Conservation (phyloP, 805 yeast species). For the Nakazawaea sp. region DNA sequence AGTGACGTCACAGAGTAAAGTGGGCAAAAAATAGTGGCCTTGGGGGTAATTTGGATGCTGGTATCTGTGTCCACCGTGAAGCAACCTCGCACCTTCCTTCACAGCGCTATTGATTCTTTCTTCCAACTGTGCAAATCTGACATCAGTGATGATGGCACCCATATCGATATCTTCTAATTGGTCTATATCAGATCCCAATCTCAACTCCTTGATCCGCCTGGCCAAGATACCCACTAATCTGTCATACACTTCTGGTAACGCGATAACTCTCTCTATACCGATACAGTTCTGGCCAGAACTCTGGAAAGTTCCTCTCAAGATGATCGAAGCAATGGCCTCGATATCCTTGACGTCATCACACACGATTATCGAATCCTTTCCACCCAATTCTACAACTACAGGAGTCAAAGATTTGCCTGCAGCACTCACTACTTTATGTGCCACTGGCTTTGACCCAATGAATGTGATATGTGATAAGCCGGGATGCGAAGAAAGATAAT, state of each 20-base stretch:
- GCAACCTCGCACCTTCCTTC: constrained; percentile 66
- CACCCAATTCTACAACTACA: constrained; percentile 93
- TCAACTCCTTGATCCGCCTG: constrained; percentile 49
- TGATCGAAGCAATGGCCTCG: constrained; percentile 59
- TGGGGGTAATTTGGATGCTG: constrained; percentile 90
- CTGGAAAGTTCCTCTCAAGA: constrained; percentile 94
- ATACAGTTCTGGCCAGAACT: constrained; percentile 98
- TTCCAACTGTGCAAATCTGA: constrained; percentile 65
- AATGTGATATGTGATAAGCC: constrained; percentile 85
- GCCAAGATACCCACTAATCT: constrained; percentile 49
- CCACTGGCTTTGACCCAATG: constrained; percentile 93
- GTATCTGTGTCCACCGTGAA: constrained; percentile 76
- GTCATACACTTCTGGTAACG: constrained; percentile 64
- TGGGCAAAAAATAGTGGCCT: constrained; percentile 92
- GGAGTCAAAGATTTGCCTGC: constrained; percentile 90
- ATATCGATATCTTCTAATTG: constrained; percentile 86
- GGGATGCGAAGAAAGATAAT: constrained; percentile 76
- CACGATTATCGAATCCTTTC: constrained; percentile 87
- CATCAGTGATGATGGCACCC: constrained; percentile 90
- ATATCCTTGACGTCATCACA: constrained; percentile 70
- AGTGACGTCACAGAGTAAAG: constrained; percentile 77
- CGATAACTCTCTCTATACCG: constrained; percentile 92
- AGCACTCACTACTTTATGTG: constrained; percentile 76
- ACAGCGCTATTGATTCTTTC: constrained; percentile 68
- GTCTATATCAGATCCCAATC: constrained; percentile 90